Evolutionary conservation across 345 rosid genomes (phyloP).

Genomic region (Mangifera indica): DNA sequence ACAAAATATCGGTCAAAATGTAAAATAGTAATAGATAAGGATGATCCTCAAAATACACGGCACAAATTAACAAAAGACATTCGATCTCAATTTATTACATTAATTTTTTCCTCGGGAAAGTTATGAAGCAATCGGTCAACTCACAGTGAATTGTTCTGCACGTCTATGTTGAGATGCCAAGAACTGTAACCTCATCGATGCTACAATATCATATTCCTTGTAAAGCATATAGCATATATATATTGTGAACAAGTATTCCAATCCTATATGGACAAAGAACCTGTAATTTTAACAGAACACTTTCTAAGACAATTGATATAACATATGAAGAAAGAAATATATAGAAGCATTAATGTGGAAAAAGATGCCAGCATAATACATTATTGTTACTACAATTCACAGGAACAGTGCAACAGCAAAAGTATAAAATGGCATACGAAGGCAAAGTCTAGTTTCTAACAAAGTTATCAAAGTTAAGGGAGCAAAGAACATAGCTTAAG

Average conservation of each 20-base stretch:
- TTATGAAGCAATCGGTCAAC: slow-evolving; percentile 30
- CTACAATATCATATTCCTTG: slow-evolving; percentile 74
- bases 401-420: background rate
- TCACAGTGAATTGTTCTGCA: slow-evolving; percentile 92
- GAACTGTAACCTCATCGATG: slow-evolving; percentile 77
- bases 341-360: background rate
- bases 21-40: background rate
- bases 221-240: slow-evolving; percentile 93
- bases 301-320: slow-evolving; percentile 1
- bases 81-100: slow-evolving; percentile 5
- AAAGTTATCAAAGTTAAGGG: no score
- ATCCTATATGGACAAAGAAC: slow-evolving; percentile 86
- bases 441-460: no score
- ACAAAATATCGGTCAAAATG: background rate
- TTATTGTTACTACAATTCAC: background rate
- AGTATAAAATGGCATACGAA: no score
- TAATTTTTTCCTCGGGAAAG: background rate
- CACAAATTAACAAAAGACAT: background rate
- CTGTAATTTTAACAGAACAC: slow-evolving; percentile 43
- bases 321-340: background rate
- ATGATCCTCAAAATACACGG: background rate
- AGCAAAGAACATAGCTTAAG: no score
- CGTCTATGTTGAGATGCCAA: slow-evolving; percentile 74
- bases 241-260: slow-evolving; percentile 77
- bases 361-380: background rate